phyloP scores from a whole-genome alignment of 1,284 basidiomycete species.

The Wolfiporia cocos region DNA sequence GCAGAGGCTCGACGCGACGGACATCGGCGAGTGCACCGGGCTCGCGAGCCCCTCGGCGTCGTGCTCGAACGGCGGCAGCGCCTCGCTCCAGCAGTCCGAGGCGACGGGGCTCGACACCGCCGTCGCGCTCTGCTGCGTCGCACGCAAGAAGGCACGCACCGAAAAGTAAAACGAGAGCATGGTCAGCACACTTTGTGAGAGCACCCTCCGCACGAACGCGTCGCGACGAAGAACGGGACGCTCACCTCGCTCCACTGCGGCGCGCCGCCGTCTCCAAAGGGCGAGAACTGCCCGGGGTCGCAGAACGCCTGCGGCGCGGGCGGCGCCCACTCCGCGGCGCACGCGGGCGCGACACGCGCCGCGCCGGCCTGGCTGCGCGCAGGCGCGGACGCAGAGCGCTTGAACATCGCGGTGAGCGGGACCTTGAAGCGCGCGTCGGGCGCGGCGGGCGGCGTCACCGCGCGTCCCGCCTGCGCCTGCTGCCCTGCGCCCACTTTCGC shows the following conservation, averaged over 20 bases:
- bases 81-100: conserved; percentile 14
- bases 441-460: conserved; percentile 24
- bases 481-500: background rate
- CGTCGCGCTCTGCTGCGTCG: too few relatives aligned
- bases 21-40: conserved; percentile 16
- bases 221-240: too few relatives aligned
- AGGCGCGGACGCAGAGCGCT: conserved; percentile 50
- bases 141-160: too few relatives aligned
- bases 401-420: conserved; percentile 54
- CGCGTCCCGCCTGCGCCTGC: conserved; percentile 11
- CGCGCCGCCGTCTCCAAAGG: conserved; percentile 8
- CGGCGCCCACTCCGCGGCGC: conserved; percentile 11
- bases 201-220: too few relatives aligned
- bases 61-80: conserved; percentile 15
- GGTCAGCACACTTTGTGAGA: too few relatives aligned
- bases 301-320: conserved; percentile 10
- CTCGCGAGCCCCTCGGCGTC: conserved; percentile 16
- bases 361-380: conserved; percentile 24
- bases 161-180: conserved; percentile 3
- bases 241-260: conserved; percentile 19
- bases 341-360: conserved; percentile 12
- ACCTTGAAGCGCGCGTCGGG: conserved; percentile 34
- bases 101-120: conserved; percentile 8
- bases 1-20: conserved; percentile 9
- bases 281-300: conserved; percentile 8